These are phyloP conservation scores for Candida palmyrensis DNA, from an alignment of 805 yeast genomes.

Conservation along the genomic window DNA sequence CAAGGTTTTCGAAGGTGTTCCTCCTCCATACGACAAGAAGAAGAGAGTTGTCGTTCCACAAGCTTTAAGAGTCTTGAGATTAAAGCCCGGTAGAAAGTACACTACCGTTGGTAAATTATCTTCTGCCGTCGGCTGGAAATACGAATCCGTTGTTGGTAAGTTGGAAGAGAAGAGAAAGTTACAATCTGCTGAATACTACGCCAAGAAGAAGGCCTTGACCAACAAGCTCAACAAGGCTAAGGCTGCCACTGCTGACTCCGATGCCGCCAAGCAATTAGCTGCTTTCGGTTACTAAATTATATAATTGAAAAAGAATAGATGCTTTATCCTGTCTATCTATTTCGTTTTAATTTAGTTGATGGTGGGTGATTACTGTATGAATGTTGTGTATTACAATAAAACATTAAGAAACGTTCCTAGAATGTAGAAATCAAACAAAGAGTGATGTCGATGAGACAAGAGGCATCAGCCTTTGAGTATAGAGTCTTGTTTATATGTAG, in stretches of 20 bases:
- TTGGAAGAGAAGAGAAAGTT: slow-evolving; percentile 99
- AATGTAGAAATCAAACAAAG: background rate
- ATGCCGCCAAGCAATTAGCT: slow-evolving; percentile 90
- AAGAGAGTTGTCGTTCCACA: slow-evolving; percentile 99
- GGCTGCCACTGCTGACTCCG: slow-evolving; percentile 83
- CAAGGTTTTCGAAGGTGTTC: slow-evolving; percentile 99
- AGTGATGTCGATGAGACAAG: no score
- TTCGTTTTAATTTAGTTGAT: background rate
- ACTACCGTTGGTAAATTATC: slow-evolving; percentile 96
- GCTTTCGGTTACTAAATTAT: slow-evolving; percentile 87
- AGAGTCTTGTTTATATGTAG: no score
- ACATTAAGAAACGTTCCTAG: background rate
- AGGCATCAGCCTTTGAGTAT: no score
- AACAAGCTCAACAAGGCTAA: slow-evolving; percentile 87
- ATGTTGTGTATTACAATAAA: slow-evolving; percentile 1
- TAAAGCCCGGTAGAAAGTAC: slow-evolving; percentile 99
- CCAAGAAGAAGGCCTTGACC: slow-evolving; percentile 94
- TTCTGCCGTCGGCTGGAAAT: slow-evolving; percentile 98
- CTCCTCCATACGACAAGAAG: slow-evolving; percentile 99
- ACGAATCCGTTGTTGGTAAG: slow-evolving; percentile 95
- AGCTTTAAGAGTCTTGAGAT: slow-evolving; percentile 98
- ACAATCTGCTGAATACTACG: slow-evolving; percentile 98
- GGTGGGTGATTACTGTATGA: slow-evolving; percentile 3
- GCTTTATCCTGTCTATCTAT: slow-evolving; percentile 1
- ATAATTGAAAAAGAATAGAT: slow-evolving; percentile 3